phyloP scores from a whole-genome alignment of 2,329 filamentous ascomycete genomes.

The Aspergillus unguis region DNA sequence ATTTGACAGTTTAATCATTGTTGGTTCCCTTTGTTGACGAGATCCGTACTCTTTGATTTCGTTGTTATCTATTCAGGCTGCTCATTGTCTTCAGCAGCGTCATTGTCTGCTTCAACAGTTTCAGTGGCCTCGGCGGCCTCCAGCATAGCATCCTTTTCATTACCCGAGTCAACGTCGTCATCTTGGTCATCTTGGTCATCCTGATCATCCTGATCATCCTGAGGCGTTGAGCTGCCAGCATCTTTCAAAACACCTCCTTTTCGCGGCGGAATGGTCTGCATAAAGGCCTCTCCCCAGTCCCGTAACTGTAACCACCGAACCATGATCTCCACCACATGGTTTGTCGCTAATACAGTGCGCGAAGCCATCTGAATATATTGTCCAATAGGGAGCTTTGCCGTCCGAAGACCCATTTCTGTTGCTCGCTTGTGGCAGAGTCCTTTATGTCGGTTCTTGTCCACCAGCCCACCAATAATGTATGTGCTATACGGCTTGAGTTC shows the following conservation, averaged over 20 bases:
- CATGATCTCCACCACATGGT: slow-evolving; percentile 97
- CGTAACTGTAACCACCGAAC: slow-evolving; percentile 83
- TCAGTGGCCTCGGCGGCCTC: slow-evolving; percentile 17
- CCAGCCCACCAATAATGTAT: slow-evolving; percentile 90
- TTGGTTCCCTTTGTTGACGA: no score
- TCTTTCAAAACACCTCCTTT: slow-evolving; percentile 72
- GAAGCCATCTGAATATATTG: slow-evolving; percentile 90
- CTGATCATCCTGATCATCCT: slow-evolving; percentile 27
- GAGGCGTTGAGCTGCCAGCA: slow-evolving; percentile 10
- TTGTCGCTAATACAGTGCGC: slow-evolving; percentile 82
- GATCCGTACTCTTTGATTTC: not conserved
- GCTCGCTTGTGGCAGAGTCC: slow-evolving; percentile 86
- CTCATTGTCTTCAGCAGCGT: not conserved
- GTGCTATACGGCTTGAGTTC: slow-evolving; percentile 81
- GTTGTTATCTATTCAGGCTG: slow-evolving; percentile 2
- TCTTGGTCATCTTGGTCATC: slow-evolving; percentile 14
- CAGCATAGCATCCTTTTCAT: slow-evolving; percentile 10
- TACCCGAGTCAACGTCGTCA: slow-evolving; percentile 11
- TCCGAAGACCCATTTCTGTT: slow-evolving; percentile 70
- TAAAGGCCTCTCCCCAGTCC: slow-evolving; percentile 88
- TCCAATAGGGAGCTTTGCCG: slow-evolving; percentile 90
- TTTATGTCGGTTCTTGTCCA: slow-evolving; percentile 96
- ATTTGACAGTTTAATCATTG: no score
- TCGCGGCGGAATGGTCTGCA: slow-evolving; percentile 81
- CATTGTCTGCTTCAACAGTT: slow-evolving; percentile 1